phyloP scores from a whole-genome alignment of 768 basidiomycete genomes.

The Lyophyllum shimeji region DNA sequence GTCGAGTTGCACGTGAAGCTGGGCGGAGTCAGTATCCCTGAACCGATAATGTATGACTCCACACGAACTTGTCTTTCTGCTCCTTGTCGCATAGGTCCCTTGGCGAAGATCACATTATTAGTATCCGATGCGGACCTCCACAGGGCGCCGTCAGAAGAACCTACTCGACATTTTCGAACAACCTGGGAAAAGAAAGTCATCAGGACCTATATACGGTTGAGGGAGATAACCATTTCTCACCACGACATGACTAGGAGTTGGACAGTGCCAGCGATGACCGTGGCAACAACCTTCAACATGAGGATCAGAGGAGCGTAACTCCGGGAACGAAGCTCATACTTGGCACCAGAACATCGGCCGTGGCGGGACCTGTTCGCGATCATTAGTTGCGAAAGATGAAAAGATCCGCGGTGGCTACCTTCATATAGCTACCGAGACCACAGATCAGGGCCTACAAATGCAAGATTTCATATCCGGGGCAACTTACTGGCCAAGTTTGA shows the following conservation, averaged over 20 bases:
- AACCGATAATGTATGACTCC: neutral
- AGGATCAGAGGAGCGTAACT: neutral
- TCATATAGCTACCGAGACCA: slow-evolving; percentile 41
- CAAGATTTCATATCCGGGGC: neutral
- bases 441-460: slow-evolving; percentile 1
- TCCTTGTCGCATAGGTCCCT: slow-evolving; percentile 46
- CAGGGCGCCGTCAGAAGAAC: slow-evolving; percentile 16
- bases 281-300: slow-evolving; percentile 45
- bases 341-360: slow-evolving; percentile 70
- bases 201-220: neutral
- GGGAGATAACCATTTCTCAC: slow-evolving; percentile 26
- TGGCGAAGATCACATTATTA: slow-evolving; percentile 1
- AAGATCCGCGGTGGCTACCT: slow-evolving; percentile 25
- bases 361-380: slow-evolving; percentile 47
- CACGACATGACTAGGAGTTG: slow-evolving; percentile 69
- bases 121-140: neutral
- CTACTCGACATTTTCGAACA: slow-evolving; percentile 60
- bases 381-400: neutral
- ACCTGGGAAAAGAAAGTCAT: slow-evolving; percentile 33
- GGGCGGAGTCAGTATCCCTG: neutral
- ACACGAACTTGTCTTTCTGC: slow-evolving; percentile 42
- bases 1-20: slow-evolving; percentile 54
- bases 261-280: slow-evolving; percentile 60
- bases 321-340: slow-evolving; percentile 20
- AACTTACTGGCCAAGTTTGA: slow-evolving; percentile 74